Evolutionary conservation across 306 rosid species (phyloP).

Genomic region (Cicer pinnatifidum): DNA sequence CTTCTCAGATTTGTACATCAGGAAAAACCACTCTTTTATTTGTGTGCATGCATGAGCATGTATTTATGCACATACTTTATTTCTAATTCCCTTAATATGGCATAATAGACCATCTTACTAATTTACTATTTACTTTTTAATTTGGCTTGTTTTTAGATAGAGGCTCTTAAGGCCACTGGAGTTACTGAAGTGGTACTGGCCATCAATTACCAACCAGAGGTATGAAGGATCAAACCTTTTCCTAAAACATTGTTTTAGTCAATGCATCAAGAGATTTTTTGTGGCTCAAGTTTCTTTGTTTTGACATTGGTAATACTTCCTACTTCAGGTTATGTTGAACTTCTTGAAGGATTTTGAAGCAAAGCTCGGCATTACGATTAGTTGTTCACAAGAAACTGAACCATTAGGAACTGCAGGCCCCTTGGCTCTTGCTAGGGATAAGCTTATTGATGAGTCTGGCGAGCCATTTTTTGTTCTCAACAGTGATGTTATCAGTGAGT

Average conservation of each 20-base stretch:
- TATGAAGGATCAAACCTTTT: conserved; percentile 41
- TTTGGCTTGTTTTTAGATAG: conserved; percentile 64
- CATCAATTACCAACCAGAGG: conserved; percentile 99
- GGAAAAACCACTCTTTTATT: conserved; percentile 11
- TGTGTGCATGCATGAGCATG: conserved; percentile 25
- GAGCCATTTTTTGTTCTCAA: conserved; percentile 98
- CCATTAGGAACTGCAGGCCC: conserved; percentile 99
- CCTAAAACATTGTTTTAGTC: conserved; percentile 33
- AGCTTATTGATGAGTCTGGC: conserved; percentile 78
- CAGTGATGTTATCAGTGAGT: conserved; percentile 97
- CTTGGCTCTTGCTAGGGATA: conserved; percentile 97
- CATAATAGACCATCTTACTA: conserved; percentile 3
- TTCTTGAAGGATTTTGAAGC: conserved; percentile 92
- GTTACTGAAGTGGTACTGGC: conserved; percentile 96
- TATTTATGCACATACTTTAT: background rate
- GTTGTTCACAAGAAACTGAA: conserved; percentile 99
- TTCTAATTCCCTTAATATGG: conserved; percentile 6
- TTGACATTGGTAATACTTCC: conserved; percentile 35
- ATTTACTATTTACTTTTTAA: conserved; percentile 38
- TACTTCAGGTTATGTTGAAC: conserved; percentile 86
- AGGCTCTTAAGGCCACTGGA: conserved; percentile 94
- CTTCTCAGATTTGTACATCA: conserved; percentile 5
- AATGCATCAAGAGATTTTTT: conserved; percentile 30
- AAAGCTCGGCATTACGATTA: conserved; percentile 90
- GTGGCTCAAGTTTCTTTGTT: conserved; percentile 37